phyloP scores from a whole-genome alignment of 2,329 filamentous ascomycete species.

The Phialocephala sp. region DNA sequence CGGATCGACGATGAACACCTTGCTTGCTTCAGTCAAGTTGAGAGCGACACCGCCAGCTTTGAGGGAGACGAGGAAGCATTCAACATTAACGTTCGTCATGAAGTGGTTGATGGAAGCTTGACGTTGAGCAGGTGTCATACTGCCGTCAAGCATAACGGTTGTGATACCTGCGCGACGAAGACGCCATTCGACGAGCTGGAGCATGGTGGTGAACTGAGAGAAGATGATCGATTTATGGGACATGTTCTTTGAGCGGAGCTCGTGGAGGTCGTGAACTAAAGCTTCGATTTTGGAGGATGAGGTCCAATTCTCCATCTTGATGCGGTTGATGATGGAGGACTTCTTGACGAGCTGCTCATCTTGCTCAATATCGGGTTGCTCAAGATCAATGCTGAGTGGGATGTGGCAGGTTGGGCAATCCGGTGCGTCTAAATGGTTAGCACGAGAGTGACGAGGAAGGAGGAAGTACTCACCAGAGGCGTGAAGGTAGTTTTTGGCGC shows the following conservation, averaged over 20 bases:
- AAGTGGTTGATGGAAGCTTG: constrained; percentile 95
- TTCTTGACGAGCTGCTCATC: constrained; percentile 88
- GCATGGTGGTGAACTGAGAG: constrained; percentile 95
- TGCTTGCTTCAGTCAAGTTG: constrained; percentile 91
- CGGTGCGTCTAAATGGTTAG: constrained; percentile 52
- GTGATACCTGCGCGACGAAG: constrained; percentile 95
- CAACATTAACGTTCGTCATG: constrained; percentile 92
- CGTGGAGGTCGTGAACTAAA: constrained; percentile 91
- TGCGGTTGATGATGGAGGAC: constrained; percentile 96
- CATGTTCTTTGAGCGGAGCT: constrained; percentile 87
- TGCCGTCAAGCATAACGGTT: constrained; percentile 97
- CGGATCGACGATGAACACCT: constrained; percentile 96
- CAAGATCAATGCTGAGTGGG: constrained; percentile 84
- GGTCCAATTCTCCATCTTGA: constrained; percentile 99
- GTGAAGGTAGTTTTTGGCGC: constrained; percentile 79
- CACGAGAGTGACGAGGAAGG: not conserved
- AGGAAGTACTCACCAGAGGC: constrained; percentile 67
- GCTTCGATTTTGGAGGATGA: constrained; percentile 98
- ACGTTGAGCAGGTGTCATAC: constrained; percentile 92
- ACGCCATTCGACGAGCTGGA: constrained; percentile 96
- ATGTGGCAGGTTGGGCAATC: constrained; percentile 95
- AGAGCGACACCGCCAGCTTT: constrained; percentile 96
- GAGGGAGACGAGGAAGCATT: constrained; percentile 94
- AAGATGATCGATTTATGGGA: constrained; percentile 98
- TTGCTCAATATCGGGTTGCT: constrained; percentile 94